Evolutionary conservation across 2,329 filamentous ascomycete species (phyloP), one percentile per base, ranked within the genome.

Genomic region (Ploettnerulaceae sp.): DNA sequence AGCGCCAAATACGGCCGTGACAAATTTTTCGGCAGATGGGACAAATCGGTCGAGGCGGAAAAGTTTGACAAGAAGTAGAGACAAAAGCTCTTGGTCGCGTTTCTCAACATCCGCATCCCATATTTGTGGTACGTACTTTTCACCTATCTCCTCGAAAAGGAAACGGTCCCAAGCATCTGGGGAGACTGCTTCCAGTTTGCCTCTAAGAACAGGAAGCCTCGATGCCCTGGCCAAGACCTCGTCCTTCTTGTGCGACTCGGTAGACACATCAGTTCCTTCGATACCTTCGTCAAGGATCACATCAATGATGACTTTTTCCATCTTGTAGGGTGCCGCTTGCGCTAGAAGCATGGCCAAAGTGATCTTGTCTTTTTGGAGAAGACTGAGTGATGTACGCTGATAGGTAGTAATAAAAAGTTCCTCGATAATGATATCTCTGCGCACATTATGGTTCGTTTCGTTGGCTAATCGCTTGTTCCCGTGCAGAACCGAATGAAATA

Each of bases 41-140:
- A 98, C 87, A 60, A 98, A 95, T 32, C 94, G 83, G 65, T 98
- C 93, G 58, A 97, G 83, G 49, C 94, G 86, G 77, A 95, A 95
- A 14, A 97, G 74, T 68, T 97, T 98, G 68, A 98, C 79, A 12
- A 98, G 75, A 5, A 98, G 73, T 44, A 98, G 77, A n/a, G 88
- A 86, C 38, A 85, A 74, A 20, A 98, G 78, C 14, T 85, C 81
- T 65, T 86, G 80, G 65, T 96, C 87, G 48, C 86, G 78, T 3
- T 77, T 71, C 51, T 80, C 76, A 4, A 74, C 75, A 35, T 69
- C 72, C 12, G 79, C 75, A 25, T 82, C 78, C 84, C 89, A 93
- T 36, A 89, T 72, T 31, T 75, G 70, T 7, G 94, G 94, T 21
- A 96, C 83, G 52, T 76, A 79, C 53, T 86, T 84, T 68, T 98